Evolutionary conservation across 352 stramenopile genomes (phyloP), one percentile per base, ranked within the genome.

Genomic region (Globisporangium cylindrosporum): DNA sequence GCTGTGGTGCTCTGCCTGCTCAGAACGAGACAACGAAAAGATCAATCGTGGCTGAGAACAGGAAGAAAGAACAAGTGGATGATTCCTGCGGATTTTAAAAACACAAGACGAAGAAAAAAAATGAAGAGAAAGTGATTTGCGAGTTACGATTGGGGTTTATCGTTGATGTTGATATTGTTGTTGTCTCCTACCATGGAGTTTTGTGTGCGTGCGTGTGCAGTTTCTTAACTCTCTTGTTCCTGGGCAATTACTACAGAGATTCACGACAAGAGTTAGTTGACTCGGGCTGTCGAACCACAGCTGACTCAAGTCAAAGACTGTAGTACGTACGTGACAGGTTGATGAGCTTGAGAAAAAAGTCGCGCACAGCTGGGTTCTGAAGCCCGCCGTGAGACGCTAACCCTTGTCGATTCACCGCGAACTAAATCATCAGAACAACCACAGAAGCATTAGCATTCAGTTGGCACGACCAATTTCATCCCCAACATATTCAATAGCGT

Each of bases 281-380:
- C 32, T 38, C 15, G 8, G n/a, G 9, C 15, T 36, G 20, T 25
- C 12, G 10, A 7, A 32, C 5, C 14, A 20, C 34, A 56, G 32
- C 1, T 15, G 1, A 8, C 1, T 18, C 34, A 41, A 10, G 10
- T 4, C n/a, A 24, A 51, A 22, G 8, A 51, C 8, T 7, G 12
- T 46, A 25, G 7, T 25, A 76, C 77, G 62, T 59, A 89, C 80
- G 75, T 18, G 83, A 89, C 4, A 92, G 71, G 8, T 74, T 79
- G 55, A 92, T 86, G 61, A 92, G 80, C 43, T 85, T 82, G 29
- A 83, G 66, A 43, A 90, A 88, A 68, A 90, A 90, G 27, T 89
- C 79, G 15, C 73, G 71, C 14, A 88, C 69, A n/a, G 72, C 25
- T 51, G 80, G 68, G 8, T 75, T 75, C 53, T 74, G 70, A 29